These are phyloP conservation scores for Camellia sinensis DNA, from an alignment of 148 eudicot species.

Conservation along the genomic window DNA sequence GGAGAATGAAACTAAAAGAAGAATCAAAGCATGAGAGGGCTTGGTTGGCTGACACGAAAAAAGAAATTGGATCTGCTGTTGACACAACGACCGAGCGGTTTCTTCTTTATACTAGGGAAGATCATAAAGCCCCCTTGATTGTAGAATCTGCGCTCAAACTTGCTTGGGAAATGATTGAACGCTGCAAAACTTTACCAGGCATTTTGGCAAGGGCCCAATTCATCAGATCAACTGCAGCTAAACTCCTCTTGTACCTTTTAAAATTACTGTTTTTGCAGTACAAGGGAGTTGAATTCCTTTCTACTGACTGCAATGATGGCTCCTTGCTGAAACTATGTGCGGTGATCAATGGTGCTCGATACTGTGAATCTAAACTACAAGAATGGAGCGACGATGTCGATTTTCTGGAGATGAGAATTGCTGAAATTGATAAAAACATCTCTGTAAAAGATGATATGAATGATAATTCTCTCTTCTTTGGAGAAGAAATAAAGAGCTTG, in stretches of 20 bases:
- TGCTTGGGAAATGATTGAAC: constrained; percentile 49
- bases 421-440: constrained; percentile 24
- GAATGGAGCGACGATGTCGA: constrained; percentile 51
- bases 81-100: constrained; percentile 24
- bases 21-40: constrained; percentile 37
- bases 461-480: constrained; percentile 30
- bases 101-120: constrained; percentile 42
- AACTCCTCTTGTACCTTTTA: constrained; percentile 38
- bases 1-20: constrained; percentile 42
- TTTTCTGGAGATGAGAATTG: constrained; percentile 44
- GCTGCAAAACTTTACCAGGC: constrained; percentile 43
- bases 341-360: constrained; percentile 45
- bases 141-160: constrained; percentile 44
- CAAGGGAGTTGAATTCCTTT: constrained; percentile 25
- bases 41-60: constrained; percentile 30
- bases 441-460: constrained; percentile 8
- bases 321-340: constrained; percentile 30
- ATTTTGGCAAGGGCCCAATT: constrained; percentile 32
- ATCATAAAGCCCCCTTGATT: constrained; percentile 45
- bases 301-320: constrained; percentile 23
- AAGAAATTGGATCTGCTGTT: constrained; percentile 10
- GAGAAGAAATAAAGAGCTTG: constrained; percentile 44
- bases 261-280: constrained; percentile 30
- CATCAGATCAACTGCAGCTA: constrained; percentile 34
- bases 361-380: constrained; percentile 40